Evolutionary conservation across 1,139 yeast genomes (phyloP).

Genomic region (Candida frijolesensis): DNA sequence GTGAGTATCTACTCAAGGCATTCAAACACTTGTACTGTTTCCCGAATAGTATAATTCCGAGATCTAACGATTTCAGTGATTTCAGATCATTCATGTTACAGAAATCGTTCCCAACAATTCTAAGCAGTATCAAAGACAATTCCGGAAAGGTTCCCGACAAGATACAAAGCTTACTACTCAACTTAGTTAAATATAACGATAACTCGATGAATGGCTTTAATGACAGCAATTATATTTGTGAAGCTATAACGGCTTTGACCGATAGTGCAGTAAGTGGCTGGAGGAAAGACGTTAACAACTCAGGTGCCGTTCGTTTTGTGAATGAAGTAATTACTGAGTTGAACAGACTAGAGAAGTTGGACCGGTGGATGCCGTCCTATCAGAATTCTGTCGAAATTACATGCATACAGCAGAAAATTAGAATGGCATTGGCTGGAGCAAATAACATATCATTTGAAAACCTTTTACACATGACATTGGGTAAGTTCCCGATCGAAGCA

Average conservation of each 20-base stretch:
- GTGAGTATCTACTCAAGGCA: constrained; percentile 69
- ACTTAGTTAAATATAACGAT: constrained; percentile 80
- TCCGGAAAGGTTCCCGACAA: constrained; percentile 69
- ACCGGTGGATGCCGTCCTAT: constrained; percentile 83
- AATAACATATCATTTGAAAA: constrained; percentile 53
- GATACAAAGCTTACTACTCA: constrained; percentile 65
- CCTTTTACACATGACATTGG: constrained; percentile 53
- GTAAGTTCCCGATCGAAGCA: constrained; percentile 52
- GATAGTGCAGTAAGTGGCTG: constrained; percentile 33
- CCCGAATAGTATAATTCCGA: constrained; percentile 63
- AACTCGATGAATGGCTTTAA: constrained; percentile 77
- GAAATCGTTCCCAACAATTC: constrained; percentile 64
- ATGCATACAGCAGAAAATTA: constrained; percentile 60
- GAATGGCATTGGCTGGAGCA: constrained; percentile 61
- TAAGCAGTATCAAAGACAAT: constrained; percentile 62
- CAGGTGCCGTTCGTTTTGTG: constrained; percentile 20
- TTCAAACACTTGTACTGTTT: constrained; percentile 76
- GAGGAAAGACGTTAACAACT: constrained; percentile 5
- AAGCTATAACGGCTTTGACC: constrained; percentile 59
- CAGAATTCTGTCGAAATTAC: constrained; percentile 59
- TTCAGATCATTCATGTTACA: constrained; percentile 68
- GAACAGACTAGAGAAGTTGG: constrained; percentile 75
- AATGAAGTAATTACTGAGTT: constrained; percentile 48
- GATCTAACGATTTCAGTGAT: constrained; percentile 78
- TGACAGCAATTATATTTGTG: constrained; percentile 69